Percentiles rank a stretch among this genome's conserved stretches.
These are phyloP conservation scores for Coelastrella sp. DNA, from an alignment of 139 green algal genomes.

Conservation along the genomic window DNA sequence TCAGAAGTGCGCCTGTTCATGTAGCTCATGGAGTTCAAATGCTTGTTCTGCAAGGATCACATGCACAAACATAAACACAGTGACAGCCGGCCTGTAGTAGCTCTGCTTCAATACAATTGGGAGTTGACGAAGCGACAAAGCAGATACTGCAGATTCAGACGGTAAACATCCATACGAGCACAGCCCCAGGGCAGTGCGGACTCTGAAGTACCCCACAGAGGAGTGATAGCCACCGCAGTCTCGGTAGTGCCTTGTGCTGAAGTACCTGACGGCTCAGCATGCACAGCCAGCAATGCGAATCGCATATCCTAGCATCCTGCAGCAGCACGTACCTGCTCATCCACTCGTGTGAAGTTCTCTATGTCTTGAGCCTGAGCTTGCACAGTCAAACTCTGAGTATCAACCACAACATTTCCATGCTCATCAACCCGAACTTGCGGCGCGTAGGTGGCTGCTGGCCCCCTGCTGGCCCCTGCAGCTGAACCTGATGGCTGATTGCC, in stretches of 20 bases:
- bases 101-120: no score
- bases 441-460: not conserved
- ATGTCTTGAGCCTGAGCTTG: constrained; percentile 63
- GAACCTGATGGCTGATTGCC: not conserved
- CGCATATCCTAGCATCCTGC: not conserved
- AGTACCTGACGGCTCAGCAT: no score
- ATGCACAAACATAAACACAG: not conserved
- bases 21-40: constrained; percentile 25
- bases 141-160: no score
- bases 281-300: not conserved
- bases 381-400: constrained; percentile 64
- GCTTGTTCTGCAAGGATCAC: not conserved
- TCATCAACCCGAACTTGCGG: constrained; percentile 62
- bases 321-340: constrained; percentile 45
- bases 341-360: constrained; percentile 40
- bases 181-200: no score
- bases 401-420: constrained; percentile 72
- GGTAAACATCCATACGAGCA: no score
- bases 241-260: no score
- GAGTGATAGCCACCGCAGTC: no score
- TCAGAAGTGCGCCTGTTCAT: constrained; percentile 57
- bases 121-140: no score
- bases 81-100: not conserved
- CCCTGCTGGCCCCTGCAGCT: constrained; percentile 8
- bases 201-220: no score